Base-by-base conservation (phyloP, 306 rosid species). In the Dalbergia cultrata region DNA sequence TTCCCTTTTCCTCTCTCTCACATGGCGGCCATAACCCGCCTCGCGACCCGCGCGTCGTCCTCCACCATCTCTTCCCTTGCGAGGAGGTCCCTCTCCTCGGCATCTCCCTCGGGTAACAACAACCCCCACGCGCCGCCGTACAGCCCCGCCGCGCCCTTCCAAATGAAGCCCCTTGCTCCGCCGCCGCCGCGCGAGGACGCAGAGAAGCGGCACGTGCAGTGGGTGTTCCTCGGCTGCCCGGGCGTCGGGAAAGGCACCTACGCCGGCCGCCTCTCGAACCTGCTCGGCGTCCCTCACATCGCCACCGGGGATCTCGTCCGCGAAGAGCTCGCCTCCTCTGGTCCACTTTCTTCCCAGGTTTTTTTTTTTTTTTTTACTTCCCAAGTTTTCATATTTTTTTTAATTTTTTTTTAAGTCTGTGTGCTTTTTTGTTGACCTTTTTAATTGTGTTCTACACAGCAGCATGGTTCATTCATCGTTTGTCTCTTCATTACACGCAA, bases 191-290 rank as follows among this genome's bases (percentile, higher is more conserved):
- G 84, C 39, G 83, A 84, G 26, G 94, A 88, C 81, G 88, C 77
- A 9, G 69, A 67, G 52, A 88, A 89, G 79, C 80, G 88, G 34
- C 87, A 80, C 73, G 92, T 95, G 53, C 97, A 91, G 70, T 95
- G 99, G 98, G 92, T 91, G 8, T 95, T 95, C 80, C 80, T 90
- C 9, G 99, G 97, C 47, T 93, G 92, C 41, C 96, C 99, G 4
- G 99, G 99, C 78, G 98, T 95, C 72, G 99, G 99, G 0, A 93
- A 93, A 80, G 99, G 99, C 1, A 95, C 99, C 7, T 91, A 93
- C 65, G 94, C 99, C 3, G 89, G 96, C 45, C 99, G 99, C 8
- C 89, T 95, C 13, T 95, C 83, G n/a, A 87, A 81, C 47, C 97
- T 91, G 70, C 93, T 95, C 45, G 89, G 90, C 12, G 88, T 91